phyloP scores from a whole-genome alignment of 2,329 filamentous ascomycete genomes.

The Nigrospora oryzae region DNA sequence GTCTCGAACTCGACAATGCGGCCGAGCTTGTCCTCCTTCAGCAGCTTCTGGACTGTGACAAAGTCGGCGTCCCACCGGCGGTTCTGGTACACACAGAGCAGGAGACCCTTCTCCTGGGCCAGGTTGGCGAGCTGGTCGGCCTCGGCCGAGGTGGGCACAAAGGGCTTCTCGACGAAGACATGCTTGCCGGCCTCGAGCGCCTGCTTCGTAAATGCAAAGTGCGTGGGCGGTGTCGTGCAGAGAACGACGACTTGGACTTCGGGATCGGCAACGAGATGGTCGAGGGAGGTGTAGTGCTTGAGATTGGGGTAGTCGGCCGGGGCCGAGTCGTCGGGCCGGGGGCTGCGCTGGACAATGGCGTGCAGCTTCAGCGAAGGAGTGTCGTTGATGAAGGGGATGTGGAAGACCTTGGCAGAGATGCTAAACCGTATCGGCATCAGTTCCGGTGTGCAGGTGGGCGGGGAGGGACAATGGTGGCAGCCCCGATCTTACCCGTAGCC shows the following conservation, averaged over 20 bases:
- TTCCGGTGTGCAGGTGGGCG: background rate
- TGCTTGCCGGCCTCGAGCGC: conserved; percentile 66
- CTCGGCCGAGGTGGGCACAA: conserved; percentile 63
- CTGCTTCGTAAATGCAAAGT: conserved; percentile 56
- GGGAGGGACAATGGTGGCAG: background rate
- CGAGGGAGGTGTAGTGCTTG: conserved; percentile 55
- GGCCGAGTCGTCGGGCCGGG: conserved; percentile 56
- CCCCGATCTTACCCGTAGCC: conserved; percentile 37
- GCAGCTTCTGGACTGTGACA: conserved; percentile 55
- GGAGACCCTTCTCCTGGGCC: conserved; percentile 38
- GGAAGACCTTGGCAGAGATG: conserved; percentile 68
- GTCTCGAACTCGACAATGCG: conserved; percentile 71
- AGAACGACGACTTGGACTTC: conserved; percentile 63
- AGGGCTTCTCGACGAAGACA: conserved; percentile 76
- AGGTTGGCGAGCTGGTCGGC: conserved; percentile 53
- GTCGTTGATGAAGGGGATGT: conserved; percentile 68
- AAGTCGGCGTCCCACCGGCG: conserved; percentile 74
- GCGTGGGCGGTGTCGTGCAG: conserved; percentile 63
- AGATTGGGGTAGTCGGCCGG: conserved; percentile 57
- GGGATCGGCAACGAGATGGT: conserved; percentile 56
- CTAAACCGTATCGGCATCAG: conserved; percentile 17
- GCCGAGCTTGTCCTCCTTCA: conserved; percentile 53
- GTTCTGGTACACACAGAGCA: conserved; percentile 68
- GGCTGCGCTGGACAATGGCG: conserved; percentile 67
- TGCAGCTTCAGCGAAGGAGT: conserved; percentile 60